Conservation (phyloP, 495 filamentous ascomycete species). For the Annulohypoxylon maeteangense region DNA sequence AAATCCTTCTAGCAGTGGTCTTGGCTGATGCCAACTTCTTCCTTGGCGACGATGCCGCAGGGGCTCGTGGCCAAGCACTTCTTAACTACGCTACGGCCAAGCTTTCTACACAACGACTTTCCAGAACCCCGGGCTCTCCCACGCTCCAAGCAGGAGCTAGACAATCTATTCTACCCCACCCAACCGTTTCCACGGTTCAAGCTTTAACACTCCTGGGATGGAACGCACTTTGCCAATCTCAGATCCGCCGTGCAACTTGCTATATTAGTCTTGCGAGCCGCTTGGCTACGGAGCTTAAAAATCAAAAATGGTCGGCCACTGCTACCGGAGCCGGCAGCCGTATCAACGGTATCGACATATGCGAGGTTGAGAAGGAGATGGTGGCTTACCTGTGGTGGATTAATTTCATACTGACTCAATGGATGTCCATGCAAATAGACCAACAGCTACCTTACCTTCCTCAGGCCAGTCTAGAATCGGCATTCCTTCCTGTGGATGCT, state of each 20-base stretch:
- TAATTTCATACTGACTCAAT: slow-evolving; percentile 4
- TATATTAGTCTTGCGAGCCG: slow-evolving; percentile 7
- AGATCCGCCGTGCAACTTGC: slow-evolving; percentile 10
- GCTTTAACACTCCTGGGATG: slow-evolving; percentile 10
- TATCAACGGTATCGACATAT: slow-evolving; percentile 11
- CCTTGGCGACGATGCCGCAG: slow-evolving; percentile 1
- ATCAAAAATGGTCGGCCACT: not conserved
- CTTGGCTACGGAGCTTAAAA: slow-evolving; percentile 4
- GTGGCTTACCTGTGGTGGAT: slow-evolving; percentile 13
- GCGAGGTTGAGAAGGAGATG: slow-evolving; percentile 15
- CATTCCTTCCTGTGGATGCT: slow-evolving; percentile 3
- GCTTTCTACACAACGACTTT: slow-evolving; percentile 4
- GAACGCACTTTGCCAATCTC: slow-evolving; percentile 10
- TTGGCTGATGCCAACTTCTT: slow-evolving; percentile 12
- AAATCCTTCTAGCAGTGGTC: slow-evolving; percentile 1
- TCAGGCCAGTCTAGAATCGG: slow-evolving; percentile 2
- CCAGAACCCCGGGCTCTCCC: not conserved
- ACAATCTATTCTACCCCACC: slow-evolving; percentile 11
- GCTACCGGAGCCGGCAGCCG: slow-evolving; percentile 3
- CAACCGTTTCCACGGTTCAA: slow-evolving; percentile 4
- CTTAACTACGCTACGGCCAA: not conserved
- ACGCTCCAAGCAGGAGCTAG: not conserved
- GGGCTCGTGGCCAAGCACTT: slow-evolving; percentile 1
- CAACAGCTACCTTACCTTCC: slow-evolving; percentile 9
- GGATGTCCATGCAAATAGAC: slow-evolving; percentile 11